Base-by-base conservation (phyloP, 163 green algal genomes). In the Scenedesmus sp. region DNA sequence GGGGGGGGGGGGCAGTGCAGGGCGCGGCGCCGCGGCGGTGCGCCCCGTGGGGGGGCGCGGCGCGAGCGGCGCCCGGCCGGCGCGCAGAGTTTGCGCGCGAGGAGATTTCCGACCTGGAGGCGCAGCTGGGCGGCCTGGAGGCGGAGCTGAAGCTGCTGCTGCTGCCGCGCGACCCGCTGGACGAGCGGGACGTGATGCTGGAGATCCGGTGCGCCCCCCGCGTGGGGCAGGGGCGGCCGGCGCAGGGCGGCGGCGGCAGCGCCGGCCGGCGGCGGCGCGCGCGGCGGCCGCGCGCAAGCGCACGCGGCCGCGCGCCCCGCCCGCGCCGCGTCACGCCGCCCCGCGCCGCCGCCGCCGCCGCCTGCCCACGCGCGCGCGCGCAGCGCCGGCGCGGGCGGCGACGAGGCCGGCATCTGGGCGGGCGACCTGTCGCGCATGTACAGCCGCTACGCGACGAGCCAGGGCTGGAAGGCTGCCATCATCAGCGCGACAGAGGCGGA, bases 371-470 rank as follows among this genome's bases (percentile, higher is more conserved):
- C n/a, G n/a, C n/a, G n/a, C n/a, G 10, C 88, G 66, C 89, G 96
- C 39, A 88, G 96, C 6, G 96, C 94, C 17, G 96, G 96, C 5
- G 96, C 96, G 17, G 96, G 96, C 47, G 96, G 96, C 18, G 96
- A 99, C 24, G 96, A 99, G 85, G 96, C 96, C 0, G 90, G 90
- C 22, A 95, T 99, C 51, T 99, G 94, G 93, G 93, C 92, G 5
- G 95, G 93, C 0, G 96, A 99, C 83, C 90, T 99, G 56, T 83
- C 96, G 56, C 90, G 95, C 29, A 99, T 99, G 96, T 99, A 99
- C 84, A 80, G 92, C 73, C 87, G 89, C 36, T 96, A 95, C 66
- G 83, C 89, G 0, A 82, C 67, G 17, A 42, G 13, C 28, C 86
- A 95, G 81, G 88, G 90, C 4, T 99, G 96, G 96, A 92, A 91